Evolutionary conservation across 129 eudicot genomes (phyloP).

Genomic region (Heracleum sosnowskyi): DNA sequence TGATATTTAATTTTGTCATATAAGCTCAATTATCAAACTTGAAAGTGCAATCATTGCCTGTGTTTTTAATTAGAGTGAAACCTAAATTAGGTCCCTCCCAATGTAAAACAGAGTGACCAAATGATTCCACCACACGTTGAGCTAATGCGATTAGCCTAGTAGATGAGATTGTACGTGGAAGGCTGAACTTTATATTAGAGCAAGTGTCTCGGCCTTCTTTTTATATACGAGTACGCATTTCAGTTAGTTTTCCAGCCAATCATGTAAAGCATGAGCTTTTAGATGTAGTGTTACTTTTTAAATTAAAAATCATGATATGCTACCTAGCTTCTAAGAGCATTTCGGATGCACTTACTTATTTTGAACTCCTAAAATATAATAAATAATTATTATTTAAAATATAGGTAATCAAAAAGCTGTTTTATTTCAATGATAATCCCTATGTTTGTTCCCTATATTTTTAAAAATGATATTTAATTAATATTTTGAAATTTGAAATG

Average conservation of each 20-base stretch:
- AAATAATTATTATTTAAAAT: too few relatives aligned
- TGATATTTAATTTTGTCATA: not conserved
- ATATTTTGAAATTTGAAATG: too few relatives aligned
- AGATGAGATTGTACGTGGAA: not conserved
- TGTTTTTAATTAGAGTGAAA: not conserved
- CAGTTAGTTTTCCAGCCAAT: not conserved
- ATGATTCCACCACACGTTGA: not conserved
- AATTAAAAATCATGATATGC: not conserved
- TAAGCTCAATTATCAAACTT: not conserved
- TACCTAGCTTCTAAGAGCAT: not conserved
- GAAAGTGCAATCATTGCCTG: not conserved
- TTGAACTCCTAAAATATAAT: too few relatives aligned
- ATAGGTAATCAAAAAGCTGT: too few relatives aligned
- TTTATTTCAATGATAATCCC: too few relatives aligned
- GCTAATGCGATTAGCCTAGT: conserved; percentile 9
- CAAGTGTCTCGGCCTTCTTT: not conserved
- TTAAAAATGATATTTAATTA: too few relatives aligned
- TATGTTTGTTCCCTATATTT: too few relatives aligned
- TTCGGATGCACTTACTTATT: too few relatives aligned
- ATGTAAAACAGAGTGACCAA: not conserved
- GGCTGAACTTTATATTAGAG: not conserved
- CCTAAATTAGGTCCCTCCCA: not conserved
- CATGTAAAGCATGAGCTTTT: not conserved
- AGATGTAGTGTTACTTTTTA: not conserved
- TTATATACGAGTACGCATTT: not conserved